phyloP scores from a whole-genome alignment of 2,329 filamentous ascomycete species.

The Alternaria dauci region DNA sequence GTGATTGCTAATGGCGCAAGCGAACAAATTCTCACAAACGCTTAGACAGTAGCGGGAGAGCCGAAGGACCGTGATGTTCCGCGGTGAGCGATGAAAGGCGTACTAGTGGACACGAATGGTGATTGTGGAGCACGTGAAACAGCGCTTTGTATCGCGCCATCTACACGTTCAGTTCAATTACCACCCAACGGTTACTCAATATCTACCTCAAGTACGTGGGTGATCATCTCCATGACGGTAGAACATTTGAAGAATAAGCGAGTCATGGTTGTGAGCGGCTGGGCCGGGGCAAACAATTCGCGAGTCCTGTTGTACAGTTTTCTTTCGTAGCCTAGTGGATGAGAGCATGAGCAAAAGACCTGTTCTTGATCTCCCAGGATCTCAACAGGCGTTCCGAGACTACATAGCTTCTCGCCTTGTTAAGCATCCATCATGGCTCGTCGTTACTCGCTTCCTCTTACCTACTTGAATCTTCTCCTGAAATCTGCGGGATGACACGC shows the following conservation, averaged over 20 bases:
- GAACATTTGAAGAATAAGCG: not conserved
- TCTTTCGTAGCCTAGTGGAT: not conserved
- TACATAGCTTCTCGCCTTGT: conserved; percentile 38
- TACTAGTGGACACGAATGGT: not conserved
- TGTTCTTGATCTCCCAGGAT: not conserved
- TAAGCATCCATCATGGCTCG: conserved; percentile 33
- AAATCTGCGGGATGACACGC: no score
- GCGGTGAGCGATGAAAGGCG: not conserved
- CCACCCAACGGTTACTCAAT: no score
- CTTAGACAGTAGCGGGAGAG: not conserved
- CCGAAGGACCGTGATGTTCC: no score
- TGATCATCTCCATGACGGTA: no score
- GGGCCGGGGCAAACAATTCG: no score
- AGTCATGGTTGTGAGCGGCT: not conserved
- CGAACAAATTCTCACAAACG: not conserved
- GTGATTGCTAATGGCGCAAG: not conserved
- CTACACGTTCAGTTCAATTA: not conserved
- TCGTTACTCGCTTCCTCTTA: conserved; percentile 34
- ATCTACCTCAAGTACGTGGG: no score
- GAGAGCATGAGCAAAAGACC: no score
- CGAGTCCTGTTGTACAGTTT: no score
- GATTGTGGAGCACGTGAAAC: not conserved
- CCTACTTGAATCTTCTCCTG: not conserved
- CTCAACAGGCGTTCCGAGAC: not conserved
- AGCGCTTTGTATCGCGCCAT: not conserved